Percentiles rank a stretch among this genome's conserved stretches.
phyloP scores from a whole-genome alignment of 2,329 filamentous ascomycete species.

The Aaosphaeria pasadenensis region DNA sequence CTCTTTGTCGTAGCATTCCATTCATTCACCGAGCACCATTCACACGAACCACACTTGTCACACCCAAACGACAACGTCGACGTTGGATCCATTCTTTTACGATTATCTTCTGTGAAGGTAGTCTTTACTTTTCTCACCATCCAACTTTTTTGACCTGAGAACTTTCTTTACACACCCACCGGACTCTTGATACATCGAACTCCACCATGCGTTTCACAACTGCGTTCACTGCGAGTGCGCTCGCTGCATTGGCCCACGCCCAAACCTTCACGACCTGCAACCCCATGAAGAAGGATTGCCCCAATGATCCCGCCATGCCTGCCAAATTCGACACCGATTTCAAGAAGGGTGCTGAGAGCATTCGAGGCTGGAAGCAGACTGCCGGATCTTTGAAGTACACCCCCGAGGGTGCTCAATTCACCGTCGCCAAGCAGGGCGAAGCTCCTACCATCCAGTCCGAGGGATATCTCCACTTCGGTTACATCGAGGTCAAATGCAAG shows the following conservation, averaged over 20 bases:
- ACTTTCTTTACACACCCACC: neutral
- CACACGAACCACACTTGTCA: neutral
- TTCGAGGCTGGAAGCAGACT: constrained; percentile 38
- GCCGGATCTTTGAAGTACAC: constrained; percentile 44
- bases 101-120: constrained; percentile 13
- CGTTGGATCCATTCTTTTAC: constrained; percentile 27
- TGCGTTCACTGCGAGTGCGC: constrained; percentile 23
- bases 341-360: constrained; percentile 35
- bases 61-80: neutral
- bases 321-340: constrained; percentile 43
- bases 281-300: constrained; percentile 43
- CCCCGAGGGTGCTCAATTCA: constrained; percentile 49
- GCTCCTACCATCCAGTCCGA: constrained; percentile 68
- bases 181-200: constrained; percentile 1
- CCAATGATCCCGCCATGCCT: constrained; percentile 44
- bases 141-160: neutral
- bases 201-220: constrained; percentile 28
- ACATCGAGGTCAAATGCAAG: constrained; percentile 74
- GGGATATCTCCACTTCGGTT: constrained; percentile 85
- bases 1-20: constrained; percentile 22
- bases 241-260: constrained; percentile 34
- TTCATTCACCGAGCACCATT: constrained; percentile 16
- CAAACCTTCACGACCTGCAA: constrained; percentile 48
- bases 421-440: constrained; percentile 46
- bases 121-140: neutral